These are phyloP conservation scores for Ogataea salicorniae DNA, from an alignment of 805 yeast species.

Conservation along the genomic window DNA sequence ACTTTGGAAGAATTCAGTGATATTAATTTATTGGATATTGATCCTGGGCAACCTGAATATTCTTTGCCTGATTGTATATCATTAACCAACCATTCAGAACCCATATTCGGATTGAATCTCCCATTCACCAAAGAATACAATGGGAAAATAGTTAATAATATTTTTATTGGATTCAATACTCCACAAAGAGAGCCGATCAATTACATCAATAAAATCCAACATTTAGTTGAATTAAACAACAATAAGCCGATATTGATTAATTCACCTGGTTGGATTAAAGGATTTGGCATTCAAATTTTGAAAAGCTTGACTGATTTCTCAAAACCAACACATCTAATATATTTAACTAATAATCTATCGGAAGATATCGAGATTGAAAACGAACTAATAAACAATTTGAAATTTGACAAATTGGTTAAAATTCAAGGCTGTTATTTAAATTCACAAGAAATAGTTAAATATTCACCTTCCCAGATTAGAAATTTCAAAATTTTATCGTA, in stretches of 20 bases:
- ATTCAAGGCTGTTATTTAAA: conserved; percentile 32
- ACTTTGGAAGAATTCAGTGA: conserved; percentile 13
- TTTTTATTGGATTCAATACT: conserved; percentile 58
- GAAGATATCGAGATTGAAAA: conserved; percentile 28
- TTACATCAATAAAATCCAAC: conserved; percentile 41
- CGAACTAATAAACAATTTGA: conserved; percentile 26
- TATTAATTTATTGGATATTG: conserved; percentile 62
- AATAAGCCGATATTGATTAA: conserved; percentile 50
- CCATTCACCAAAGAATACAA: conserved; percentile 30
- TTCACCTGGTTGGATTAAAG: conserved; percentile 90
- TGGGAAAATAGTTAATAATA: conserved; percentile 19
- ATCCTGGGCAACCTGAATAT: conserved; percentile 85
- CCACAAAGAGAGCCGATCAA: conserved; percentile 63
- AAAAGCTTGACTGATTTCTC: conserved; percentile 38
- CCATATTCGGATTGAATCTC: conserved; percentile 36
- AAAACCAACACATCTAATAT: conserved; percentile 53
- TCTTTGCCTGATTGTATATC: conserved; percentile 70
- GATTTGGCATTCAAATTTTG: conserved; percentile 71
- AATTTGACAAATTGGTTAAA: conserved; percentile 21
- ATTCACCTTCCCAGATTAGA: conserved; percentile 50
- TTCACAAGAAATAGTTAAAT: conserved; percentile 20
- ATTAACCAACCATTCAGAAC: conserved; percentile 32
- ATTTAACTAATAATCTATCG: conserved; percentile 40
- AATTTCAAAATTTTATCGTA: conserved; percentile 46
- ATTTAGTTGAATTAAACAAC: conserved; percentile 34